Conservation (phyloP, 2,329 filamentous ascomycete species). For the Didymella arachidicola region DNA sequence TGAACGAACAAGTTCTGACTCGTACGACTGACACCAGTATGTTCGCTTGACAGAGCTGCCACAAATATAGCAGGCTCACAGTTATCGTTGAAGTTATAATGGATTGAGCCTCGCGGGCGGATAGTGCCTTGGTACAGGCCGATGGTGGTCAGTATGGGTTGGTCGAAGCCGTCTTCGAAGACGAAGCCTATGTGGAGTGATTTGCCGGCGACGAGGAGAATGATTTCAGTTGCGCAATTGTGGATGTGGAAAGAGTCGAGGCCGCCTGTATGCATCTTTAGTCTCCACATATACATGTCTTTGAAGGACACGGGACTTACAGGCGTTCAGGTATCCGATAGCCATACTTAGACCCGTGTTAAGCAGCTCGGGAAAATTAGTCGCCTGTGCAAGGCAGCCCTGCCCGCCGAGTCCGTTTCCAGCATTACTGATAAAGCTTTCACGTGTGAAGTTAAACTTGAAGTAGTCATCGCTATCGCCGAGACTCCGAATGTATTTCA, state of each 20-base stretch:
- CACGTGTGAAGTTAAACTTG: constrained; percentile 12
- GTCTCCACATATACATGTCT: background rate
- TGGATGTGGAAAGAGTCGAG: constrained; percentile 15
- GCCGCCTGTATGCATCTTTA: background rate
- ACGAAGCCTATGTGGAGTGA: constrained; percentile 11
- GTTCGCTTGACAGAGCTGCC: constrained; percentile 3
- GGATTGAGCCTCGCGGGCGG: constrained; percentile 10
- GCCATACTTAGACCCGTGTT: constrained; percentile 12
- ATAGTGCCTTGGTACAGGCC: constrained; percentile 12
- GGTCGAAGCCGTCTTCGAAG: constrained; percentile 12
- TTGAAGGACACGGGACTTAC: background rate
- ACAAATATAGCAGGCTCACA: constrained; percentile 11
- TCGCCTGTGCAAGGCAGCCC: constrained; percentile 8
- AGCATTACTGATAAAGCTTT: constrained; percentile 8
- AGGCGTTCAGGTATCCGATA: constrained; percentile 10
- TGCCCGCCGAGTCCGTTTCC: constrained; percentile 11
- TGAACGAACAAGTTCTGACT: constrained; percentile 9
- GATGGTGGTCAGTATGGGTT: constrained; percentile 10
- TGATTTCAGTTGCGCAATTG: constrained; percentile 11
- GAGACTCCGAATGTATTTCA: constrained; percentile 11
- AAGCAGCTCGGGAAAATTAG: constrained; percentile 6
- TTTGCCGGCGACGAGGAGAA: constrained; percentile 11
- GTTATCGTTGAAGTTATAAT: constrained; percentile 11
- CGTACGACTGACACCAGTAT: constrained; percentile 8
- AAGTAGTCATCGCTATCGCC: constrained; percentile 11